A percentile compares a stretch with the other conserved stretches of the same genome.
These are phyloP conservation scores for Phoenix dactylifera DNA, from an alignment of 176 grass and related monocot genomes.

Conservation along the genomic window DNA sequence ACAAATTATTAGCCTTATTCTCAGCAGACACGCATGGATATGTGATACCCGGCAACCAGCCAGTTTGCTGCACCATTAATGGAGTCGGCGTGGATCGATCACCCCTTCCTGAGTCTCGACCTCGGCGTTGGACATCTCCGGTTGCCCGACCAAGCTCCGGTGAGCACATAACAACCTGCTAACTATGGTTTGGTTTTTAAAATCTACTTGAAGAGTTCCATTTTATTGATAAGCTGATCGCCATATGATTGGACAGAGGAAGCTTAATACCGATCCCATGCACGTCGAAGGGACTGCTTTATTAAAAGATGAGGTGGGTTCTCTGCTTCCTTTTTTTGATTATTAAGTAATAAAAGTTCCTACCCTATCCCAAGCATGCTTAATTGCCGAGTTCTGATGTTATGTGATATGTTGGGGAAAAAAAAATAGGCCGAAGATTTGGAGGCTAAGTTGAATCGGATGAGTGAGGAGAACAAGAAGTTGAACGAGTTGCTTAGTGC, in stretches of 20 bases:
- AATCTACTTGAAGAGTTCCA: neutral
- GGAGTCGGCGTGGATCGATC: conserved; percentile 18
- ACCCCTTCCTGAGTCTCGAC: conserved; percentile 43
- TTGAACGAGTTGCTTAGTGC: conserved; percentile 14
- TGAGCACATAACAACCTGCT: neutral
- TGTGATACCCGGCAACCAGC: too few relatives aligned
- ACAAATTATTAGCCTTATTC: too few relatives aligned
- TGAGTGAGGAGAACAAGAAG: conserved; percentile 33
- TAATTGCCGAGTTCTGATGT: neutral
- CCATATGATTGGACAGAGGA: neutral
- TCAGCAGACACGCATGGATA: too few relatives aligned
- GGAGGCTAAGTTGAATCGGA: conserved; percentile 27
- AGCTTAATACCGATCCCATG: neutral
- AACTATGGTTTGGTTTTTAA: too few relatives aligned
- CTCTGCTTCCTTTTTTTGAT: too few relatives aligned
- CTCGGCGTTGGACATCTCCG: conserved; percentile 41
- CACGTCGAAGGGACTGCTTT: neutral
- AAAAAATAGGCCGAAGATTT: conserved; percentile 2
- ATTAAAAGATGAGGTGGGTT: conserved; percentile 28
- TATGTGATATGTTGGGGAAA: too few relatives aligned
- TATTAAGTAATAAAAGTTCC: neutral
- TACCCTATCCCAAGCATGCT: neutral
- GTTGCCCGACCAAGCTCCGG: neutral
- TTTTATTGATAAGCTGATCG: neutral
- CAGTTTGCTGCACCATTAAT: conserved; percentile 2